A percentile compares a stretch with the other conserved stretches of the same genome.
These are phyloP conservation scores for Hanseniaspora guilliermondii DNA, from an alignment of 805 yeast species.

Conservation along the genomic window DNA sequence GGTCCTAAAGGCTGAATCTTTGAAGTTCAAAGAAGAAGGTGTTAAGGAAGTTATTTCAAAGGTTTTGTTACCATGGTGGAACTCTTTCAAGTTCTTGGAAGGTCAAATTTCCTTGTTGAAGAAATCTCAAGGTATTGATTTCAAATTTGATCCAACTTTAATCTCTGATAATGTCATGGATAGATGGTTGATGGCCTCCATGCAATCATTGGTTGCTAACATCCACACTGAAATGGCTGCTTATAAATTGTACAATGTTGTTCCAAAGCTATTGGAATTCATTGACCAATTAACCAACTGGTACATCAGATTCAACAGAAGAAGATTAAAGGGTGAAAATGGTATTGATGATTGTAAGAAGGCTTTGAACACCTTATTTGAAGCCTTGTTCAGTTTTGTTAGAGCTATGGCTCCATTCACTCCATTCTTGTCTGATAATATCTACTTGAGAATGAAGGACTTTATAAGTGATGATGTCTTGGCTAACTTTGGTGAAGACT, in stretches of 20 bases:
- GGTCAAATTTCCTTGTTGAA: slow-evolving; percentile 79
- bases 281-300: slow-evolving; percentile 94
- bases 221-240: slow-evolving; percentile 83
- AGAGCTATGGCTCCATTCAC: slow-evolving; percentile 99
- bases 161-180: slow-evolving; percentile 86
- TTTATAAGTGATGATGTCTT: slow-evolving; percentile 51
- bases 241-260: slow-evolving; percentile 90
- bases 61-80: slow-evolving; percentile 97
- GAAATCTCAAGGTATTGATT: slow-evolving; percentile 60
- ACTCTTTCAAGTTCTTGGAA: slow-evolving; percentile 89
- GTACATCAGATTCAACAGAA: slow-evolving; percentile 97
- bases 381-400: slow-evolving; percentile 73
- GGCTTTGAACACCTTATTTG: slow-evolving; percentile 84
- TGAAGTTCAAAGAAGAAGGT: slow-evolving; percentile 97
- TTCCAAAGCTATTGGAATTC: slow-evolving; percentile 75
- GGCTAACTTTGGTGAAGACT: slow-evolving; percentile 41
- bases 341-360: slow-evolving; percentile 72
- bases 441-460: slow-evolving; percentile 62
- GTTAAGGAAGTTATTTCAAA: slow-evolving; percentile 94
- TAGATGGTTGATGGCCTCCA: slow-evolving; percentile 91
- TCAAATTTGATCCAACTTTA: slow-evolving; percentile 54
- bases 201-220: slow-evolving; percentile 76
- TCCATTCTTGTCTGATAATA: slow-evolving; percentile 85
- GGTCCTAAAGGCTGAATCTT: slow-evolving; percentile 88
- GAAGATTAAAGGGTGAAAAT: slow-evolving; percentile 90